Percentiles rank a stretch among this genome's conserved stretches.
phyloP scores from a whole-genome alignment of 75 land plant species.

The Selaginella moellendorffii region DNA sequence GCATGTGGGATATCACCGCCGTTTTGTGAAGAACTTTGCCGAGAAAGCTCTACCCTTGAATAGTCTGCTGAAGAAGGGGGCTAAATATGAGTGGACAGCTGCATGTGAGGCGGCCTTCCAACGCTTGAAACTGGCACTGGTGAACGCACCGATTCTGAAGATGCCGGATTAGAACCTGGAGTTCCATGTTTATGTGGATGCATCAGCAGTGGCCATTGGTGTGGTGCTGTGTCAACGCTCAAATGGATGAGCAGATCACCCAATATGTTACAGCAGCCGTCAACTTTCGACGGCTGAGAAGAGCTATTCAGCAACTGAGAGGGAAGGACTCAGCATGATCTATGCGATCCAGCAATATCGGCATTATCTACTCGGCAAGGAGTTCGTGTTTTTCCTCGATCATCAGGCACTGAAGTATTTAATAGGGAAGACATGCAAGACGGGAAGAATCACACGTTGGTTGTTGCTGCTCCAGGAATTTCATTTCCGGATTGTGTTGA shows the following conservation, averaged over 20 bases:
- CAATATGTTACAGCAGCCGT: not conserved
- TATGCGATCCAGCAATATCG: not conserved
- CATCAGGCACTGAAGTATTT: not conserved
- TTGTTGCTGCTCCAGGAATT: not conserved
- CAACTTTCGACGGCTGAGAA: not conserved
- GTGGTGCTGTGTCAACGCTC: not conserved
- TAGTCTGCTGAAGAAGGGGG: not conserved
- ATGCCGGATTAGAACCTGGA: not conserved
- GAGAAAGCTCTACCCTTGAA: not conserved
- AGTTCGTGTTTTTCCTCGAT: not conserved
- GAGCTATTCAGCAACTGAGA: not conserved
- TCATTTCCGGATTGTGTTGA: not conserved
- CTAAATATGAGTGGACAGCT: not conserved
- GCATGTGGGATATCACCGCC: constrained; percentile 3
- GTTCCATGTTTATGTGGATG: not conserved
- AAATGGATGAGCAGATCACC: not conserved
- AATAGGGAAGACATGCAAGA: not conserved
- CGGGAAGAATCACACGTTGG: not conserved
- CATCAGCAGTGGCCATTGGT: not conserved
- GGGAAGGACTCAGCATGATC: not conserved
- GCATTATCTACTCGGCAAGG: not conserved
- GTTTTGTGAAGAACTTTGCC: not conserved
- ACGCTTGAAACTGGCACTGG: not conserved
- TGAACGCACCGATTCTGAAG: not conserved
- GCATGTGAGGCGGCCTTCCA: not conserved